phyloP scores from a whole-genome alignment of 163 green algal species.

The Trebouxiophyceae sp. region DNA sequence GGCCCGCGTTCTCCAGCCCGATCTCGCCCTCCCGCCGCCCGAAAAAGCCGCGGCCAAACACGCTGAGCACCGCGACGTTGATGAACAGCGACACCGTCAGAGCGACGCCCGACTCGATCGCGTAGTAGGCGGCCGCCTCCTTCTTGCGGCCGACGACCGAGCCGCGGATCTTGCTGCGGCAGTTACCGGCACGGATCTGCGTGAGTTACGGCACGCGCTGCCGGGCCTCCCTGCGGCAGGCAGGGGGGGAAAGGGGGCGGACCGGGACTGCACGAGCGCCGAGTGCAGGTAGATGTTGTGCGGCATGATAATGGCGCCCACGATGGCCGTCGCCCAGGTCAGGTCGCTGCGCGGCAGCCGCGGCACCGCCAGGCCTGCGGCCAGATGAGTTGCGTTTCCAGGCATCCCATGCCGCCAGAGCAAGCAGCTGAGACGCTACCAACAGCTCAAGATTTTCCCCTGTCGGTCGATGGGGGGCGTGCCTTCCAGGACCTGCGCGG shows the following conservation, averaged over 20 bases:
- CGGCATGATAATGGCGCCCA: conserved; percentile 85
- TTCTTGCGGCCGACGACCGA: conserved; percentile 22
- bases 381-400: not conserved
- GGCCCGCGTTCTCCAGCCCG: conserved; percentile 74
- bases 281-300: conserved; percentile 92
- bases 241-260: not conserved
- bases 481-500: conserved; percentile 36
- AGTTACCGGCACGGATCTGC: no score
- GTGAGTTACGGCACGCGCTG: no score
- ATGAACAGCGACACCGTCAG: conserved; percentile 79
- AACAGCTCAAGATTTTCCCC: no score
- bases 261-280: conserved; percentile 65
- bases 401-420: no score
- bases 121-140: conserved; percentile 71
- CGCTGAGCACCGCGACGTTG: conserved; percentile 74
- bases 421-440: no score
- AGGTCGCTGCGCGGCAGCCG: conserved; percentile 23
- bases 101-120: conserved; percentile 63
- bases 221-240: no score
- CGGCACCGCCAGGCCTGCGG: conserved; percentile 31
- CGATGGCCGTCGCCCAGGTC: conserved; percentile 59
- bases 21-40: conserved; percentile 45
- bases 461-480: no score
- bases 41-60: conserved; percentile 80
- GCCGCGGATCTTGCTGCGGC: conserved; percentile 17